Evolutionary conservation across 345 rosid species (phyloP), one percentile per base, ranked within the genome.

Genomic region (Hibiscus trionum): DNA sequence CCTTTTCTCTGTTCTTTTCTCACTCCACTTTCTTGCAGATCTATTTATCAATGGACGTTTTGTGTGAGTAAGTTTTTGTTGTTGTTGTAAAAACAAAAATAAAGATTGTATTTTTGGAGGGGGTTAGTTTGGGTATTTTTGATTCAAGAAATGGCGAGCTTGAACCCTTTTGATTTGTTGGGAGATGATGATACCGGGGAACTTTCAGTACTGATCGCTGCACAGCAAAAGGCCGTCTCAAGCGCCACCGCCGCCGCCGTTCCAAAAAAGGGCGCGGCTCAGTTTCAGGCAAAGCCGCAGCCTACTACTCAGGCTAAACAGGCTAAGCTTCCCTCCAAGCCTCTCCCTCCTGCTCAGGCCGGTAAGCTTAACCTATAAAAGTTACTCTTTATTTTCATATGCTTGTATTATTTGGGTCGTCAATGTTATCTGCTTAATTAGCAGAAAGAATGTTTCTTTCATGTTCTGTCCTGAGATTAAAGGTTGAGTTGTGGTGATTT

Each of bases 101-200:
- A 19, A 37, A 17, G 50, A 19, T n/a, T 10, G 0, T 63, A 3
- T 33, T 17, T 31, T 59, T 46, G 31, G 21, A 11, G 12, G 52
- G 10, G 65, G 46, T 60, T 16, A 57, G 35, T 71, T 60, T 47
- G 37, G 64, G 16, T 57, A 2, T 66, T 42, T 2, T 63, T 62
- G 11, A n/a, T 72, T 46, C 35, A 56, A 60, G 68, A 78, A 76
- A 94, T 94, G 98, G 84, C 98, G 72, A 86, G 90, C 73, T 6
- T 49, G 87, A 94, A 94, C 85, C 93, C 90, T 5, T 94, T 94
- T 68, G 87, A 84, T 82, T 86, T 90, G 82, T 82, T 94, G 44
- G 95, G 85, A 7, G 91, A 82, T 50, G 96, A 86, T 75, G 96
- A 88, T 66, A 82, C 79, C 8, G 98, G 90, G 71, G 98, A 94